A percentile compares a stretch with the other conserved stretches of the same genome.
Conservation (phyloP, 768 basidiomycete genomes). For the Naganishia antarctica region DNA sequence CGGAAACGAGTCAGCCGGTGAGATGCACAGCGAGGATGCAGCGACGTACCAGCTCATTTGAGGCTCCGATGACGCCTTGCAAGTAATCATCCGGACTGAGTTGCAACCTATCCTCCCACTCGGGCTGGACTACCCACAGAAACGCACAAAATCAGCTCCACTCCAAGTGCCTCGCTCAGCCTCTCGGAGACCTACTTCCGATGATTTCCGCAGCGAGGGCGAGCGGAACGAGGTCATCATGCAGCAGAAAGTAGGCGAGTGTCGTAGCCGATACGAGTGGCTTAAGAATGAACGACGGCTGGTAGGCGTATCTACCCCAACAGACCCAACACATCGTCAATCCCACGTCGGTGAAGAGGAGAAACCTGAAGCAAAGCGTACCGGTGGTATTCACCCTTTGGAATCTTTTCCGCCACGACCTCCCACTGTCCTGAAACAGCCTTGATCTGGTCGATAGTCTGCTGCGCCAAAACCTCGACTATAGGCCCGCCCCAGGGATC, state of each 20-base stretch:
- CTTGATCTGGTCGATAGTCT: slow-evolving; percentile 24
- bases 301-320: slow-evolving; percentile 23
- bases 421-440: neutral
- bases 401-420: slow-evolving; percentile 22
- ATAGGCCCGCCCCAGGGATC: neutral
- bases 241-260: slow-evolving; percentile 46
- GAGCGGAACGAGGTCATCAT: slow-evolving; percentile 45
- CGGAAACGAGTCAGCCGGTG: no score
- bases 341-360: neutral
- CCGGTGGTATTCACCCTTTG: slow-evolving; percentile 26
- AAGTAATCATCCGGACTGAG: slow-evolving; percentile 52
- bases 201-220: slow-evolving; percentile 41
- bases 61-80: slow-evolving; percentile 51
- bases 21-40: no score
- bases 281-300: slow-evolving; percentile 26
- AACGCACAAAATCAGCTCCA: neutral
- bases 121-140: slow-evolving; percentile 38
- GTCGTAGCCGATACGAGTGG: slow-evolving; percentile 45
- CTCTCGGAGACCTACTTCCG: slow-evolving; percentile 42
- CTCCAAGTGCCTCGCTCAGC: neutral
- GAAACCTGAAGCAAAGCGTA: neutral
- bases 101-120: slow-evolving; percentile 43
- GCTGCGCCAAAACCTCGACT: slow-evolving; percentile 23
- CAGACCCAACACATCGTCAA: no score
- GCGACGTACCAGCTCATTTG: slow-evolving; percentile 50